Conservation (phyloP, 2,329 filamentous ascomycete genomes). For the Fusarium brachygibbosum region DNA sequence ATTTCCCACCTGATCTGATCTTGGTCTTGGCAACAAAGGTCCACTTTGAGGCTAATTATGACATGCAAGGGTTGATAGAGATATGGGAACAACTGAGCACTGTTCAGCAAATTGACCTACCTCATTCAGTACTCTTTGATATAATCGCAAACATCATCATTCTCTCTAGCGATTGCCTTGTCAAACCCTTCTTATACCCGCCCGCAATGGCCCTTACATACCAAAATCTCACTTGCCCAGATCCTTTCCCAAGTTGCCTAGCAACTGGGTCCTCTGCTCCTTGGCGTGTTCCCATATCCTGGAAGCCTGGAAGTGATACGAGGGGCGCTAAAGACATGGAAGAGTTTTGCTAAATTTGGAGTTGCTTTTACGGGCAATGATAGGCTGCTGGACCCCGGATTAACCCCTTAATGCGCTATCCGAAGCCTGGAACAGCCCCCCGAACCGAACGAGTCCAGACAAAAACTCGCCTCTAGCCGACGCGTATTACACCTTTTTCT, state of each 20-base stretch:
- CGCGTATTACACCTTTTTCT: background rate
- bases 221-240: conserved; percentile 5
- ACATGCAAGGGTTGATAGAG: background rate
- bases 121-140: background rate
- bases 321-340: background rate
- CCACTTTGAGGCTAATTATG: background rate
- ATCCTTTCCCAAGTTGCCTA: conserved; percentile 30
- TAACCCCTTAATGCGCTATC: conserved; percentile 36
- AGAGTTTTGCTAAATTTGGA: conserved; percentile 31
- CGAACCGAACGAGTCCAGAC: conserved; percentile 3
- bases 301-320: conserved; percentile 31
- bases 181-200: background rate
- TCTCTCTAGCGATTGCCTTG: background rate
- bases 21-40: background rate
- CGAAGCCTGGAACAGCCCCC: conserved; percentile 11
- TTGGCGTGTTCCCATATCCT: conserved; percentile 27
- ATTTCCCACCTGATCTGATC: conserved; percentile 6
- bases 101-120: background rate
- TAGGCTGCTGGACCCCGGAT: conserved; percentile 32
- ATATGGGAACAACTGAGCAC: background rate
- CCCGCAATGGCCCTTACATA: background rate
- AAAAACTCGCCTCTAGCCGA: conserved; percentile 23
- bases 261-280: conserved; percentile 25
- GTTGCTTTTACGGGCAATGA: conserved; percentile 2
- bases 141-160: no score